A percentile compares a stretch with the other conserved stretches of the same genome.
Evolutionary conservation across 2,329 filamentous ascomycete genomes (phyloP).

Genomic region (Amylocarpus encephaloides): DNA sequence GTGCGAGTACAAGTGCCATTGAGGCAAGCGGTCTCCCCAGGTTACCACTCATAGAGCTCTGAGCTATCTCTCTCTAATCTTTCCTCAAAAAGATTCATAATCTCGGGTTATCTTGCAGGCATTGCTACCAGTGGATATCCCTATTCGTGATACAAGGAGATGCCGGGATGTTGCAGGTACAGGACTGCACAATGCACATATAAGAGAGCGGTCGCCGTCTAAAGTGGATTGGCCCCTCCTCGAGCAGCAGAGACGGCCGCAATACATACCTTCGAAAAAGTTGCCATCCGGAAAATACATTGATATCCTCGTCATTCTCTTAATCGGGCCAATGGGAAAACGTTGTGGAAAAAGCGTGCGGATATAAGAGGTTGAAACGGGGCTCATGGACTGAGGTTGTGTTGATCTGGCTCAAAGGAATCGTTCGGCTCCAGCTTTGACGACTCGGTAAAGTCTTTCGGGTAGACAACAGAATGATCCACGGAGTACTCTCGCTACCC

Average conservation of each 20-base stretch:
- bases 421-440: slow-evolving; percentile 1
- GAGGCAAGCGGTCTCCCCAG: slow-evolving; percentile 1
- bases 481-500: background rate
- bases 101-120: slow-evolving; percentile 8
- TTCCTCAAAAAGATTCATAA: slow-evolving; percentile 8
- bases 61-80: slow-evolving; percentile 23
- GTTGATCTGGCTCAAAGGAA: background rate
- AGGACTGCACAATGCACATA: slow-evolving; percentile 2
- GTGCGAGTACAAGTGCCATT: slow-evolving; percentile 5
- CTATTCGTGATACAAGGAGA: slow-evolving; percentile 3
- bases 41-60: slow-evolving; percentile 16
- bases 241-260: background rate
- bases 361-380: slow-evolving; percentile 18
- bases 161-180: slow-evolving; percentile 6
- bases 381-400: slow-evolving; percentile 6
- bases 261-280: background rate
- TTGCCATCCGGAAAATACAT: background rate
- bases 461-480: background rate
- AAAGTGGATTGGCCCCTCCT: background rate
- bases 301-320: background rate
- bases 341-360: slow-evolving; percentile 4
- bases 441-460: slow-evolving; percentile 1
- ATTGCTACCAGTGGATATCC: background rate
- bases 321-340: slow-evolving; percentile 12
- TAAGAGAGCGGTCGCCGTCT: background rate